phyloP scores from a whole-genome alignment of 2,329 filamentous ascomycete genomes.

The Arthroderma uncinatum region DNA sequence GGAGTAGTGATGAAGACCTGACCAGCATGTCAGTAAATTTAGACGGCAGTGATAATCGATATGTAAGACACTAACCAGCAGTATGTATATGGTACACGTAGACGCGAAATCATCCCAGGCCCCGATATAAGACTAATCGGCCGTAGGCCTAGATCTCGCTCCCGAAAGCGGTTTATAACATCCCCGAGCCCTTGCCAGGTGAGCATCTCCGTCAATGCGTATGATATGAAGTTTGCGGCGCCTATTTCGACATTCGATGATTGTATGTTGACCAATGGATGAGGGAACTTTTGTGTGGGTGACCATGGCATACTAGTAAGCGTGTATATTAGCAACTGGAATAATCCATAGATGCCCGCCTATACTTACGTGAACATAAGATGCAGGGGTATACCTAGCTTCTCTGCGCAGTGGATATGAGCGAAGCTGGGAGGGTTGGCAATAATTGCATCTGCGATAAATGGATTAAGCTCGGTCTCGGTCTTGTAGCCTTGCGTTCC shows the following conservation, averaged over 20 bases:
- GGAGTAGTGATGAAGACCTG: constrained; percentile 62
- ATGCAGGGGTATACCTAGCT: constrained; percentile 63
- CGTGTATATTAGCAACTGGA: constrained; percentile 13
- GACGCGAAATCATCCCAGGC: constrained; percentile 62
- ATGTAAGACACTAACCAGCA: constrained; percentile 51
- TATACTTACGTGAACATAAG: constrained; percentile 72
- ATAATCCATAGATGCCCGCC: background rate
- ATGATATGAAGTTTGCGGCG: constrained; percentile 74
- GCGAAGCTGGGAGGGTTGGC: constrained; percentile 72
- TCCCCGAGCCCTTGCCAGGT: constrained; percentile 89
- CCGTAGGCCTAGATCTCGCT: constrained; percentile 62
- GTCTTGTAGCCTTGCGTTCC: constrained; percentile 40
- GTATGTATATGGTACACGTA: constrained; percentile 77
- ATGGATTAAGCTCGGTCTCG: constrained; percentile 46
- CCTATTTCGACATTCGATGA: constrained; percentile 62
- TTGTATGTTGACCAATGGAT: constrained; percentile 73
- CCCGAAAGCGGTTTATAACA: constrained; percentile 77
- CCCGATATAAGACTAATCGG: constrained; percentile 71
- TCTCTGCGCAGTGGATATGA: constrained; percentile 69
- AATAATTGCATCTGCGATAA: constrained; percentile 81
- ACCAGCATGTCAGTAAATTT: constrained; percentile 6
- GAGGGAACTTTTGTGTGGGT: constrained; percentile 72
- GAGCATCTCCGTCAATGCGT: constrained; percentile 78
- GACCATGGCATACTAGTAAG: constrained; percentile 69
- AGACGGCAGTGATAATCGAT: background rate